Evolutionary conservation across 495 filamentous ascomycete genomes (phyloP).

Genomic region (Penicillium manginii): DNA sequence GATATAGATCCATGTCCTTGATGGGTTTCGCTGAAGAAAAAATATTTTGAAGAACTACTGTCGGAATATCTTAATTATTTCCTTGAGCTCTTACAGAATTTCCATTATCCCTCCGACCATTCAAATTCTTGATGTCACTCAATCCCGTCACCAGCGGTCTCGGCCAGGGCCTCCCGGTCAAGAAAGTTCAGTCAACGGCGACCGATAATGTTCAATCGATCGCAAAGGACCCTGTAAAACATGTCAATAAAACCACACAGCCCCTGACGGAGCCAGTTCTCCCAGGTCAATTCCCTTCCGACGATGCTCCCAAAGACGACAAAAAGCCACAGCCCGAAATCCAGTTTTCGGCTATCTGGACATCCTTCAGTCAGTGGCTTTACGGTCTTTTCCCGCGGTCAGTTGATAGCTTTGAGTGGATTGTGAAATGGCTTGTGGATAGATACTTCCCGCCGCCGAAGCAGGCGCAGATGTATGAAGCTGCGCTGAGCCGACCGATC

Average conservation of each 20-base stretch:
- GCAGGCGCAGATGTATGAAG: slow-evolving; percentile 36
- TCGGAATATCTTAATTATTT: no score
- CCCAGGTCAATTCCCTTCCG: slow-evolving; percentile 39
- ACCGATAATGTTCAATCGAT: slow-evolving; percentile 23
- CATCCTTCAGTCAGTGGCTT: slow-evolving; percentile 20
- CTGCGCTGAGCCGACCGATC: slow-evolving; percentile 34
- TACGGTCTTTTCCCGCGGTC: slow-evolving; percentile 24
- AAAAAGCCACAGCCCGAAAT: slow-evolving; percentile 23
- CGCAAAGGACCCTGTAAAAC: slow-evolving; percentile 21
- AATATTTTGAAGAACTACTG: neutral
- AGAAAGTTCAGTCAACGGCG: slow-evolving; percentile 20
- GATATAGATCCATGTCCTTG: slow-evolving; percentile 19
- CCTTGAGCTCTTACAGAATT: no score
- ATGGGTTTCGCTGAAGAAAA: neutral
- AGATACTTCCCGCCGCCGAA: slow-evolving; percentile 34
- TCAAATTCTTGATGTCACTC: slow-evolving; percentile 30
- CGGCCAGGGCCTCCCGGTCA: slow-evolving; percentile 21
- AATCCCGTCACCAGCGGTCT: slow-evolving; percentile 32
- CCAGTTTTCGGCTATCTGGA: slow-evolving; percentile 23
- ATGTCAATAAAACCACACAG: slow-evolving; percentile 25
- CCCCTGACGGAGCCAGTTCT: slow-evolving; percentile 27
- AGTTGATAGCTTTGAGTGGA: slow-evolving; percentile 36
- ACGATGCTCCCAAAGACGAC: slow-evolving; percentile 25
- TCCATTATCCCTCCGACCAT: neutral
- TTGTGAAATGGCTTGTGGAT: slow-evolving; percentile 29